Evolutionary conservation across 2,329 filamentous ascomycete genomes (phyloP), one percentile per base, ranked within the genome.

Genomic region (Clarireedia hainanense): DNA sequence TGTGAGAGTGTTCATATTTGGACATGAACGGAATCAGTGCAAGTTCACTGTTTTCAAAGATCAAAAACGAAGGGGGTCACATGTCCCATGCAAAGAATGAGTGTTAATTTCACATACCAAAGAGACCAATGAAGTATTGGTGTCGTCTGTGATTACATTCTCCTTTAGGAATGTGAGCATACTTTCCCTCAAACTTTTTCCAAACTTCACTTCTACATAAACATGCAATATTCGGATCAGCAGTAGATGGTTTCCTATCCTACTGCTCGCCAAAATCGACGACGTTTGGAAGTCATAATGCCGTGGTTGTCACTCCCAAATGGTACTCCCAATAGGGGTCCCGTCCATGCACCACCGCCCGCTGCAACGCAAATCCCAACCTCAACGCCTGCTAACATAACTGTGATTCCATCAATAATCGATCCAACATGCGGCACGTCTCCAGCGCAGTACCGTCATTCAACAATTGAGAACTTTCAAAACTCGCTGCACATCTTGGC

Each of bases 351-450:
- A 37, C 24, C 45, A 15, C 24, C 52, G 12, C 46, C 52, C n/a
- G 17, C 45, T 34, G 24, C 9, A 27, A 15, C 12, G 43, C n/a
- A 17, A 17, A 14, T 24, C n/a, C n/a, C 24, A 15, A 6, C 6
- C 43, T 24, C 12, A 34, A 49, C 30, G 12, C 47, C 26, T 26
- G 24, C n/a, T 27, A 17, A n/a, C 15, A 30, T 57, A 12, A 58
- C 58, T 9, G 58, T 61, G 42, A 54, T 61, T 34, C 60, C 60
- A 5, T 50, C 60, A 4, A 58, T 59, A 43, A 57, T 61, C 15
- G 60, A 61, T 46, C 58, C 50, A 39, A 56, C 56, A 37, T 59
- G 57, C 30, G 60, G 60, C 5, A 61, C 60, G 17, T 57, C 48
- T 5, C 56, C 58, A 4, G 27, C 51, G 3, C 42, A 54, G 10